These are phyloP conservation scores for Phytophthora hibernalis DNA, from an alignment of 352 stramenopile genomes.

Conservation along the genomic window DNA sequence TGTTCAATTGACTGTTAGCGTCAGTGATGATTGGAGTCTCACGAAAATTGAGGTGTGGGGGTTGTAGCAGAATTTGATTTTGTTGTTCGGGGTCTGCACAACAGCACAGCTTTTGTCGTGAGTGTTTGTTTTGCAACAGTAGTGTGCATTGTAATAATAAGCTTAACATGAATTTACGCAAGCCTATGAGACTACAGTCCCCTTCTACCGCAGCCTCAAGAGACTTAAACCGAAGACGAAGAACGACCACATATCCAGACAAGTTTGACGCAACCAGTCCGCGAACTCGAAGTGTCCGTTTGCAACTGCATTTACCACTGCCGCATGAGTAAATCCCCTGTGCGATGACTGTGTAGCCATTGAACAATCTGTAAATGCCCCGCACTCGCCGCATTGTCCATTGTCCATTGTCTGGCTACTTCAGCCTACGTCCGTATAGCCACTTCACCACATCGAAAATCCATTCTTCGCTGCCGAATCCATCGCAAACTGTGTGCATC, in stretches of 20 bases:
- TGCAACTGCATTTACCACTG: conserved; percentile 1
- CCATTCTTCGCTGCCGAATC: conserved; percentile 22
- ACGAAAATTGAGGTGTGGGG: too few species aligned
- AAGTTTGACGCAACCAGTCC: conserved; percentile 11
- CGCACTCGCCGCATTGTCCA: conserved; percentile 40
- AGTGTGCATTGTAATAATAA: too few species aligned
- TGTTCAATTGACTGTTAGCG: too few species aligned
- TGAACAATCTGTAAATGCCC: conserved; percentile 22
- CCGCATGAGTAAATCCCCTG: not conserved
- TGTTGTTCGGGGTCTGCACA: too few species aligned
- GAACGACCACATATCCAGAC: not conserved
- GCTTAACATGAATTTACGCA: too few species aligned
- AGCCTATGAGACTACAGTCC: too few species aligned
- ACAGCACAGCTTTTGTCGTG: too few species aligned
- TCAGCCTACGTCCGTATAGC: conserved; percentile 33
- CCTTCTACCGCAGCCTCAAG: too few species aligned
- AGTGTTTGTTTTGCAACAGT: too few species aligned
- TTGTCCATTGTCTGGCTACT: conserved; percentile 30
- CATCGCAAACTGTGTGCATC: conserved; percentile 30
- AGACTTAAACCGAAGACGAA: not conserved
- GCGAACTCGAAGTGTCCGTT: conserved; percentile 13
- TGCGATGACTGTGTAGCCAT: conserved; percentile 10
- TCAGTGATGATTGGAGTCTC: too few species aligned
- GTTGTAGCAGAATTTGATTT: too few species aligned
- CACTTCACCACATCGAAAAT: conserved; percentile 33